Evolutionary conservation across 2,329 filamentous ascomycete species (phyloP), one percentile per base, ranked within the genome.

Genomic region (Claviceps pazoutovae): DNA sequence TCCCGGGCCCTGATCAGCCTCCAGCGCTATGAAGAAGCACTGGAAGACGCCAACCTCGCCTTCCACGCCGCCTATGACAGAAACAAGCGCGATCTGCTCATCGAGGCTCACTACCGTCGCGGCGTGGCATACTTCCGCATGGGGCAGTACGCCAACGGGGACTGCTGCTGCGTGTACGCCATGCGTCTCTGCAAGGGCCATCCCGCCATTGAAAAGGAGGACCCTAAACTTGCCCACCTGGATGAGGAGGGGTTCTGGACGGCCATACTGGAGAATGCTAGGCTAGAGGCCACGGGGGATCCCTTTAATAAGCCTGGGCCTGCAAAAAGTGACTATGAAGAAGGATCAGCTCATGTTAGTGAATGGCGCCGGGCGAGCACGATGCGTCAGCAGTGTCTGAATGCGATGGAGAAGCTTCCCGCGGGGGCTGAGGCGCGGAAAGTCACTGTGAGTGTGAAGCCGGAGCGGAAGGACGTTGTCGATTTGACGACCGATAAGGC

Each of bases 41-140:
- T 93, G 45, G 72, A 70, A 41, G 86, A 90, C 66, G 82, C 84
- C 39, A 80, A 88, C 56, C 73, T 75, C 47, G 86, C 82, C 2
- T 76, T 85, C 50, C 68, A 75, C 39, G 68, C 75, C 4, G 84
- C 83, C 2, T 71, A 71, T 26, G 74, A 83, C 56, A 84, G 91
- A 42, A 86, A 78, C 36, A 85, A 83, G 60, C 80, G 86, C 49
- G 80, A 88, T 57, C 75, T 85, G 34, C 88, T 96, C 65, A 75
- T 82, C 46, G 79, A 88, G n/a, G 84, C 87, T 1, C 88, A 96
- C 61, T 80, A 93, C 60, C 81, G 90, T 58, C 80, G 91, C 39
- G 86, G 80, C 5, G 79, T 95, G 13, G 78, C 84, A 11, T 74
- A 91, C 26, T 86, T 81, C 65, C 79, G 82, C 48, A 71, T 89